Evolutionary conservation across 805 yeast genomes (phyloP), one percentile per base, ranked within the genome.

Genomic region (Teunomyces funiuensis): DNA sequence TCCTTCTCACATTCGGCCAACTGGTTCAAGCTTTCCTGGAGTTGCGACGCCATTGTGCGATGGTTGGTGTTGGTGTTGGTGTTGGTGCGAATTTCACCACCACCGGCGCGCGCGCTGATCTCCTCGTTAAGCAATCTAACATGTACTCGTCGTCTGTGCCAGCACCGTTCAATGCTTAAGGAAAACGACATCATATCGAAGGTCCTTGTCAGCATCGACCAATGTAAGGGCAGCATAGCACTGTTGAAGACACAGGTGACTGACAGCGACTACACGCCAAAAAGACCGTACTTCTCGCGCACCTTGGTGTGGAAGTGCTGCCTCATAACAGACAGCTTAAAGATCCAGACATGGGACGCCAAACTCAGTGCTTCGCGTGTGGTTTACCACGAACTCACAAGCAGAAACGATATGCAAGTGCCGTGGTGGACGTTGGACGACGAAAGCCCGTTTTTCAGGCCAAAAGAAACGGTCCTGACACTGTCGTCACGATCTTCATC

Each of bases 1-100:
- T 78, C 77, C 38, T 73, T 72, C 54, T 82, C 87, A 49, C 80
- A 72, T 10, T 67, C 66, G 1, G 86, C 83, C 28, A 84, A 60
- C 16, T 68, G 70, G n/a, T 63, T 55, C 40, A 70, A 57, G 29
- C 56, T 52, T 28, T 49, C 42, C 44, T 64, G 52, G 67, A 71
- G 41, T 26, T 45, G 37, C 9, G 19, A 20, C 15, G 44, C 28
- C 29, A 36, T 26, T 37, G 19, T 13, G 18, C 33, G 10, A 6
- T 17, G n/a, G 8, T 15, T 25, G 14, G 13, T 28, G 18, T 3
- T 17, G 11, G 26, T 16, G 31, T 8, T 16, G 16, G 22, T 26
- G 25, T 6, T 5, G n/a, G 23, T 18, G 37, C 31, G 18, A 28
- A 28, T 28, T 28, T 28, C 31, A 28, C n/a, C 16, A 6, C 6